Evolutionary conservation across 192 early-diverging fungal genomes (phyloP).

Genomic region (Coemansia sp.): DNA sequence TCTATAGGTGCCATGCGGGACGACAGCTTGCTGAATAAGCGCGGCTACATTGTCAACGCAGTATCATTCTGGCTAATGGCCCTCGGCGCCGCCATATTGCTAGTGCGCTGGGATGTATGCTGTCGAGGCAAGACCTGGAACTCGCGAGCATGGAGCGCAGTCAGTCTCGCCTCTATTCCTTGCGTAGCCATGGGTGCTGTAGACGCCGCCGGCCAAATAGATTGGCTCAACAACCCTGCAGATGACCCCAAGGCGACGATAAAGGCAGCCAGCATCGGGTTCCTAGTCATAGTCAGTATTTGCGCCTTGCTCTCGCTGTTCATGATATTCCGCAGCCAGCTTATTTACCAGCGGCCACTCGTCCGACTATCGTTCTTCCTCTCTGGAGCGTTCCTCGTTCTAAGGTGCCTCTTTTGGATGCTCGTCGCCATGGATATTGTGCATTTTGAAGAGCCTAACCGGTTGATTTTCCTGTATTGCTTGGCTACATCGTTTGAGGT

Average conservation of each 20-base stretch:
- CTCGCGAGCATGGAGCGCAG: slow-evolving; percentile 34
- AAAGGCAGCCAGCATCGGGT: slow-evolving; percentile 42
- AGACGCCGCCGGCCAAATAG: slow-evolving; percentile 54
- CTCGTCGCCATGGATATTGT: slow-evolving; percentile 39
- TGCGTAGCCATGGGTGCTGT: slow-evolving; percentile 47
- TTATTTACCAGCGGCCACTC: slow-evolving; percentile 46
- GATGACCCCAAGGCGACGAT: slow-evolving; percentile 26
- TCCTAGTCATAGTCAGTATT: slow-evolving; percentile 29
- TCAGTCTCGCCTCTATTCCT: slow-evolving; percentile 22
- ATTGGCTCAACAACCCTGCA: slow-evolving; percentile 50
- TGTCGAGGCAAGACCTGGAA: slow-evolving; percentile 39
- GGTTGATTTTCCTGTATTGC: slow-evolving; percentile 51
- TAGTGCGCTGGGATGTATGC: slow-evolving; percentile 42
- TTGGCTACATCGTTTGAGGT: slow-evolving; percentile 38
- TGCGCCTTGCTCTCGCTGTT: slow-evolving; percentile 23
- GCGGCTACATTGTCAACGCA: slow-evolving; percentile 51
- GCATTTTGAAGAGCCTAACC: slow-evolving; percentile 33
- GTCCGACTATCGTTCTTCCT: slow-evolving; percentile 45
- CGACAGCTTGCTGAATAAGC: slow-evolving; percentile 41
- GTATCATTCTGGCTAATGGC: slow-evolving; percentile 50
- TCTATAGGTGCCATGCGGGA: slow-evolving; percentile 43
- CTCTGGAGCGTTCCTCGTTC: slow-evolving; percentile 18
- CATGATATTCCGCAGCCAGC: slow-evolving; percentile 32
- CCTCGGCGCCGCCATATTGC: slow-evolving; percentile 32
- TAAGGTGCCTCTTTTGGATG: slow-evolving; percentile 53